Base-by-base conservation (phyloP, 2,329 filamentous ascomycete genomes). In the Tolypocladium pustulatum region DNA sequence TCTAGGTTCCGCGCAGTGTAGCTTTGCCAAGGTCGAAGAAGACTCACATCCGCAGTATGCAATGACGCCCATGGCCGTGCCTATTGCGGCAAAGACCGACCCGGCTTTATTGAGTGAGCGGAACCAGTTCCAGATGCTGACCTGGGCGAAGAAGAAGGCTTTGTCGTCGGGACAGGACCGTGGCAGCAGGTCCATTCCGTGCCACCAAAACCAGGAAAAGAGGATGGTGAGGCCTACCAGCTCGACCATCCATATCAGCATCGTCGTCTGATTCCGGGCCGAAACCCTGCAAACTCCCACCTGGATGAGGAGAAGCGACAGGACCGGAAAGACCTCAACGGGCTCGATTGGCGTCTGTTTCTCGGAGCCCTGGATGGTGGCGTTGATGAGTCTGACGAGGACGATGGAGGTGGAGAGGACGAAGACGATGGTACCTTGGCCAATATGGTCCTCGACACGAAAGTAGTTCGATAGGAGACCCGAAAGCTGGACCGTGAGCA, bases 91-190 rank as follows among this genome's bases (percentile, higher is more conserved):
- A 30, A 66, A 41, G 2, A 66, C 58, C 22, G 64, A 61, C 12
- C 58, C 51, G 9, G 65, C 65, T 61, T 67, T 67, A 43, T 67
- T 65, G 13, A 67, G 51, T 6, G 64, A 64, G 9, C 65, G 57
- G 49, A 65, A 65, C 65, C 65, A 67, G 20, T 63, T 57, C 64
- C 64, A 67, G 20, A 67, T 63, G 59, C 63, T 64, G 41, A 66
- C 65, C 51, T 68, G 67, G 13, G 64, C 65, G 58, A 72, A 71
- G 58, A 66, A 63, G 46, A 68, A 69, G 32, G 63, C 63, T 40
- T 65, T 64, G 61, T 66, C 64, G 32, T 66, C 63, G 12, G 57
- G 55, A 36, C 65, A 67, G 4, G 59, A 57, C 1, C 60, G 56
- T 4, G 56, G 59, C 49, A 67, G 58, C 13, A 61, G 60, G 32